phyloP scores from a whole-genome alignment of 306 rosid species.

The Astragalus membranaceus region DNA sequence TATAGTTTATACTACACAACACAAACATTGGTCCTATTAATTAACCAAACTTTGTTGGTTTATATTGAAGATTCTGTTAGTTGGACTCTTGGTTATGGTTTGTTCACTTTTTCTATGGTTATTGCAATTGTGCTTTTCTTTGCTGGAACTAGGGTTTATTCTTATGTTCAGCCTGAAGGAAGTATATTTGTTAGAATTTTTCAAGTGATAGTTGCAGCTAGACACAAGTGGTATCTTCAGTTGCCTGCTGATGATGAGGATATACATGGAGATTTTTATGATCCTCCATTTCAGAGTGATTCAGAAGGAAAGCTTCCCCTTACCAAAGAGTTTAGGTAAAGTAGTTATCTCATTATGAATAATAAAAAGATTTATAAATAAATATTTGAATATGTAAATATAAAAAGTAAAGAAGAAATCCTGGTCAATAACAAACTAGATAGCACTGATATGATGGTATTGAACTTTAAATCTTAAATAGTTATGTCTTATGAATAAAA shows the following conservation, averaged over 20 bases:
- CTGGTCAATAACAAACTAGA: neutral
- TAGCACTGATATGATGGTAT: neutral
- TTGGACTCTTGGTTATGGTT: constrained; percentile 61
- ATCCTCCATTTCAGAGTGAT: constrained; percentile 28
- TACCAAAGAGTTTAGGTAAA: constrained; percentile 43
- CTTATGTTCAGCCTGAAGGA: constrained; percentile 35
- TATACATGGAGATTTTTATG: constrained; percentile 14
- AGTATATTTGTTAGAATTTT: constrained; percentile 33
- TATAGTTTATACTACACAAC: constrained; percentile 45
- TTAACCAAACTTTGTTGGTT: constrained; percentile 39
- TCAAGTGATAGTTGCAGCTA: constrained; percentile 47
- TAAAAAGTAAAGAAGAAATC: neutral
- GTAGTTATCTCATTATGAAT: too few relatives aligned
- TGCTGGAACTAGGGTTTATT: constrained; percentile 38
- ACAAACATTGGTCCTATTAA: constrained; percentile 26
- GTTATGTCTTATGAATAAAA: too few relatives aligned
- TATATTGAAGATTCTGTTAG: constrained; percentile 52
- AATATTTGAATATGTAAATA: too few relatives aligned
- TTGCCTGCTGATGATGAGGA: constrained; percentile 6
- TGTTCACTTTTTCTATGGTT: constrained; percentile 38
- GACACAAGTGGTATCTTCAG: constrained; percentile 36
- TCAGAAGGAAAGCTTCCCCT: constrained; percentile 33
- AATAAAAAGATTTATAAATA: too few relatives aligned
- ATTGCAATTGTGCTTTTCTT: constrained; percentile 37
- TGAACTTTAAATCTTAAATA: neutral